These are phyloP conservation scores for Tricholoma saponaceum DNA, from an alignment of 768 basidiomycete genomes.

Conservation along the genomic window DNA sequence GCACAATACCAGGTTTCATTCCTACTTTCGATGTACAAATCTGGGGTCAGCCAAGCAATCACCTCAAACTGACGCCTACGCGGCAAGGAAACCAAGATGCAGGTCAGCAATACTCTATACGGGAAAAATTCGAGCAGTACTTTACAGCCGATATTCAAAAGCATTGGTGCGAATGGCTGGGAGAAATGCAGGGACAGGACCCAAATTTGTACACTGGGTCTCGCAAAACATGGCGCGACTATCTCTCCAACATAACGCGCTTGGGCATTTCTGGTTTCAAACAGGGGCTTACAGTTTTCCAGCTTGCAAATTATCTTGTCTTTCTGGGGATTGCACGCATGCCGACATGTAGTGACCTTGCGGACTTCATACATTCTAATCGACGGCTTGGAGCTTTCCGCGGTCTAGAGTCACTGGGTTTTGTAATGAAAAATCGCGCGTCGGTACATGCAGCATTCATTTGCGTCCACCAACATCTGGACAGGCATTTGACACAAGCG, in stretches of 20 bases:
- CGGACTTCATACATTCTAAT: conserved; percentile 7
- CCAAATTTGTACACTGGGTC: not conserved
- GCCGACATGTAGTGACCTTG: conserved; percentile 4
- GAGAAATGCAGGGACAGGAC: conserved; percentile 1
- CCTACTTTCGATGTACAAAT: not conserved
- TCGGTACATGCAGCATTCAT: conserved; percentile 8
- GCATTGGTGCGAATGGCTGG: conserved; percentile 1
- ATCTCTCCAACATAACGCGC: not conserved
- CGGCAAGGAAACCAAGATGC: too few species aligned
- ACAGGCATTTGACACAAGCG: not conserved
- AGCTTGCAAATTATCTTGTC: conserved; percentile 11
- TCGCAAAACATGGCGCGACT: conserved; percentile 3
- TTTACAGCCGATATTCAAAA: conserved; percentile 1
- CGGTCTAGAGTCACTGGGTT: conserved; percentile 7
- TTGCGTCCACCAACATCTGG: conserved; percentile 6
- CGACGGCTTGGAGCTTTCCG: conserved; percentile 4
- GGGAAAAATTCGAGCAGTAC: conserved; percentile 6
- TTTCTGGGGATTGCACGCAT: conserved; percentile 4
- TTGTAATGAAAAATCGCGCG: conserved; percentile 1
- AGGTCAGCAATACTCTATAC: not conserved
- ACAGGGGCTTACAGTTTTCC: conserved; percentile 10
- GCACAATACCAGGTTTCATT: not conserved
- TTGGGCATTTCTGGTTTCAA: conserved; percentile 1
- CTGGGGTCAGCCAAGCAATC: not conserved
- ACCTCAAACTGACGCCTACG: not conserved